phyloP scores from a whole-genome alignment of 2,329 filamentous ascomycete genomes.

The Xylariaceae sp. region DNA sequence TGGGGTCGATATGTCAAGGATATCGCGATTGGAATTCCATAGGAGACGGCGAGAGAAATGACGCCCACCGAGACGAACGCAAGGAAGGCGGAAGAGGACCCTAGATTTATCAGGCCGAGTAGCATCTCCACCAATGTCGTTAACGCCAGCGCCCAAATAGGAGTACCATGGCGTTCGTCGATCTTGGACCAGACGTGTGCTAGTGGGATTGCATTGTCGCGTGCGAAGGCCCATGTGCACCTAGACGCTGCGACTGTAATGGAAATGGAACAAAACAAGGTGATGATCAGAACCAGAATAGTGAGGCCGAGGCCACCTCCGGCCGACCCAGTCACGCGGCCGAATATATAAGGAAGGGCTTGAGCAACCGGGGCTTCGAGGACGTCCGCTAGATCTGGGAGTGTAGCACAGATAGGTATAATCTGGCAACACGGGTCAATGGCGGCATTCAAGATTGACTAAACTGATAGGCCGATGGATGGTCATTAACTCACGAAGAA shows the following conservation, averaged over 20 bases:
- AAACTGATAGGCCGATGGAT: too few species aligned
- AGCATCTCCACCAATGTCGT: constrained; percentile 49
- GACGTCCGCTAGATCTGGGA: constrained; percentile 36
- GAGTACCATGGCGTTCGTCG: constrained; percentile 47
- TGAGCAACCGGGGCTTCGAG: constrained; percentile 48
- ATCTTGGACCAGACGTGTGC: constrained; percentile 46
- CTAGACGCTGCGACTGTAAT: constrained; percentile 65
- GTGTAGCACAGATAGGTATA: constrained; percentile 45
- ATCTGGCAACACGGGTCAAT: constrained; percentile 23
- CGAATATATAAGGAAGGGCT: constrained; percentile 51
- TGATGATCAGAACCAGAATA: constrained; percentile 51
- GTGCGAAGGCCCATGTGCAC: constrained; percentile 62
- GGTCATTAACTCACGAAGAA: constrained; percentile 38
- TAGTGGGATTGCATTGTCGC: constrained; percentile 53
- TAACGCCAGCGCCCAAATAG: constrained; percentile 52
- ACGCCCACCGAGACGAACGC: constrained; percentile 52
- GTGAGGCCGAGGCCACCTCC: constrained; percentile 48
- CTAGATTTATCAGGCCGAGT: constrained; percentile 54
- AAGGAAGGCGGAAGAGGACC: constrained; percentile 53
- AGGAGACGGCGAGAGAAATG: constrained; percentile 50
- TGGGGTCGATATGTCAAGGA: constrained; percentile 41
- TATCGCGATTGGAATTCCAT: constrained; percentile 51
- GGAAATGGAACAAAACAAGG: constrained; percentile 56
- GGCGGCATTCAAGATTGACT: too few species aligned
- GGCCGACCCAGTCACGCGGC: constrained; percentile 44